Conservation (phyloP, 1,284 basidiomycete species). For the Trichosporon faecale region DNA sequence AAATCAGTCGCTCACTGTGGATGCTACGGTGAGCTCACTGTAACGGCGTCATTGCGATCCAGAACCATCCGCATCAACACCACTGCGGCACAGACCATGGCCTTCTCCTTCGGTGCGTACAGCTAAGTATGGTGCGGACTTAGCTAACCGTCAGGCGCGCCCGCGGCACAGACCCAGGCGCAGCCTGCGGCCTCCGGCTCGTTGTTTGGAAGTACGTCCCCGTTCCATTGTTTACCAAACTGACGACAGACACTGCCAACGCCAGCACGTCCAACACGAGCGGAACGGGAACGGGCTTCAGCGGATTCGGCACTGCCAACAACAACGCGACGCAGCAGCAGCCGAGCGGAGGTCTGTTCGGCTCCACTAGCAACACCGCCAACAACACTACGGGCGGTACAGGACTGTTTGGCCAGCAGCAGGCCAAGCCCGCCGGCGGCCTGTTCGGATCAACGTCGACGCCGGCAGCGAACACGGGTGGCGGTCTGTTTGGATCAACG, state of each 20-base stretch:
- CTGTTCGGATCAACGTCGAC: slow-evolving; percentile 16
- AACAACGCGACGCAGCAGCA: slow-evolving; percentile 18
- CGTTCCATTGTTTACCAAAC: slow-evolving; percentile 7
- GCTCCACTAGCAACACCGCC: slow-evolving; percentile 10
- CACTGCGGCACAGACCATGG: slow-evolving; percentile 19
- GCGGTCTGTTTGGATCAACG: slow-evolving; percentile 30
- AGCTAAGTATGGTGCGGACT: background rate
- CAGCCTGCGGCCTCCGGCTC: slow-evolving; percentile 12
- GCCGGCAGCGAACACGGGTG: slow-evolving; percentile 10
- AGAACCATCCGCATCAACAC: slow-evolving; percentile 9
- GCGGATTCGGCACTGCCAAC: slow-evolving; percentile 16
- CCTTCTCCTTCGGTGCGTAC: slow-evolving; percentile 32
- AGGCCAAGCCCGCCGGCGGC: slow-evolving; percentile 13
- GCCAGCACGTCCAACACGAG: slow-evolving; percentile 7
- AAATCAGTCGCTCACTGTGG: background rate
- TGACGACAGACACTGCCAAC: slow-evolving; percentile 21
- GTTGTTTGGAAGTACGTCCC: slow-evolving; percentile 28
- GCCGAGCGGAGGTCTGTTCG: slow-evolving; percentile 18
- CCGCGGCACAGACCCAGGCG: slow-evolving; percentile 17
- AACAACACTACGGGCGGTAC: background rate
- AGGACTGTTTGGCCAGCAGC: slow-evolving; percentile 18
- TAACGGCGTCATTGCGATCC: slow-evolving; percentile 6
- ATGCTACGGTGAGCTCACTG: background rate
- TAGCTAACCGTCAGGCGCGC: slow-evolving; percentile 15
- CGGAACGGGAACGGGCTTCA: slow-evolving; percentile 9